Evolutionary conservation across 495 filamentous ascomycete genomes (phyloP).

Genomic region (Hypoxylon subgilvum): DNA sequence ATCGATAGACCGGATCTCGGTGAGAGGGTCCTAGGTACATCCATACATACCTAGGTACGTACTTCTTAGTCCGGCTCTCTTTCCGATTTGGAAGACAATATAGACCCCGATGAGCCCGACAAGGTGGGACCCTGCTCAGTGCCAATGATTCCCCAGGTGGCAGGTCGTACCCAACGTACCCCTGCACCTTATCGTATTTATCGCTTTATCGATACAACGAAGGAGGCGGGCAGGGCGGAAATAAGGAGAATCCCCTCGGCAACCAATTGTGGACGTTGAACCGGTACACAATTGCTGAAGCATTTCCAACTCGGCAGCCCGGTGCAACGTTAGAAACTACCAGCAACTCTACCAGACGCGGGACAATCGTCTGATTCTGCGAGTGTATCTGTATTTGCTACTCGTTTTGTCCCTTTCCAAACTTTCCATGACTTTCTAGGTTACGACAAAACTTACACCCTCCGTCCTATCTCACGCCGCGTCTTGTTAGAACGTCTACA

Average conservation of each 20-base stretch:
- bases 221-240: slow-evolving; percentile 14
- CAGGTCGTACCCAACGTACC: not conserved
- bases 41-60: too few species aligned
- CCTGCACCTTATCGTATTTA: not conserved
- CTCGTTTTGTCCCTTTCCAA: not conserved
- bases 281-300: slow-evolving; percentile 25
- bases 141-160: too few species aligned
- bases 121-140: too few species aligned
- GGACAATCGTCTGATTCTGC: slow-evolving; percentile 4
- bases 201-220: not conserved
- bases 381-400: slow-evolving; percentile 16
- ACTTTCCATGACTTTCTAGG: not conserved
- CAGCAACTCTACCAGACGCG: not conserved
- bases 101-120: not conserved
- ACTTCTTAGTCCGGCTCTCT: too few species aligned
- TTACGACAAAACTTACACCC: slow-evolving; percentile 3
- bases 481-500: slow-evolving; percentile 6
- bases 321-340: slow-evolving; percentile 26
- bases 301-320: slow-evolving; percentile 31
- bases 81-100: slow-evolving; percentile 14
- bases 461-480: not conserved
- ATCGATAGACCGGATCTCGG: too few species aligned
- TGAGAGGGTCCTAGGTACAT: too few species aligned
- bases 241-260: slow-evolving; percentile 38
- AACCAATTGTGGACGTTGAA: slow-evolving; percentile 40